These are phyloP conservation scores for Macrolepiota fuliginosa DNA, from an alignment of 768 basidiomycete species.

Conservation along the genomic window DNA sequence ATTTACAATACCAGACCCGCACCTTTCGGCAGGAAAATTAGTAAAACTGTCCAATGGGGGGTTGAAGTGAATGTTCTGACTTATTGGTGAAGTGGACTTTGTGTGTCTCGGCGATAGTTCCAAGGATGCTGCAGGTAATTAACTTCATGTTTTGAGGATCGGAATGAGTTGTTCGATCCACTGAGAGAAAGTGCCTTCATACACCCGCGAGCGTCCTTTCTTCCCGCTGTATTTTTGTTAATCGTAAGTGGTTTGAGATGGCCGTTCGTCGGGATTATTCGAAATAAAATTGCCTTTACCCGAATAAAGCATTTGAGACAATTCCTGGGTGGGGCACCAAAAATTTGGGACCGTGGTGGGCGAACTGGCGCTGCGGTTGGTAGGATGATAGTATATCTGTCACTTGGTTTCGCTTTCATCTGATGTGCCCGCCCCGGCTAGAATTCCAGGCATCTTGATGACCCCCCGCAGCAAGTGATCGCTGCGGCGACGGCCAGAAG, in stretches of 20 bases:
- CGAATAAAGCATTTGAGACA: not conserved
- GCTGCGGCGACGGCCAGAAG: no score
- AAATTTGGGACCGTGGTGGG: not conserved
- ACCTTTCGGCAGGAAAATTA: not conserved
- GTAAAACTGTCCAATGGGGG: not conserved
- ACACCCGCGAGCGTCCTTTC: not conserved
- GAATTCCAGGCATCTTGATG: no score
- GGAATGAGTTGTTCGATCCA: not conserved
- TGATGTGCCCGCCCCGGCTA: no score
- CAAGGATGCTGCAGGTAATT: not conserved
- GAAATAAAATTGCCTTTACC: not conserved
- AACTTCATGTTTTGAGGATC: not conserved
- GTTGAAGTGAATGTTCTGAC: not conserved
- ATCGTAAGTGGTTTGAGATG: not conserved
- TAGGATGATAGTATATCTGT: not conserved
- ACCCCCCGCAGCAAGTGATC: no score
- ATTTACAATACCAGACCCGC: not conserved
- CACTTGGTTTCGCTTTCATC: not conserved
- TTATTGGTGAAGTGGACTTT: not conserved
- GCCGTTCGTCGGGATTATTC: not conserved
- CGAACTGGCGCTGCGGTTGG: not conserved
- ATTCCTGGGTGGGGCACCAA: not conserved
- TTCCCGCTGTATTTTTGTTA: not conserved
- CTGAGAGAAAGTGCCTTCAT: not conserved
- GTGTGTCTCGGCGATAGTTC: not conserved